Conservation (phyloP, 2,329 filamentous ascomycete genomes). For the Blastomyces parvus region DNA sequence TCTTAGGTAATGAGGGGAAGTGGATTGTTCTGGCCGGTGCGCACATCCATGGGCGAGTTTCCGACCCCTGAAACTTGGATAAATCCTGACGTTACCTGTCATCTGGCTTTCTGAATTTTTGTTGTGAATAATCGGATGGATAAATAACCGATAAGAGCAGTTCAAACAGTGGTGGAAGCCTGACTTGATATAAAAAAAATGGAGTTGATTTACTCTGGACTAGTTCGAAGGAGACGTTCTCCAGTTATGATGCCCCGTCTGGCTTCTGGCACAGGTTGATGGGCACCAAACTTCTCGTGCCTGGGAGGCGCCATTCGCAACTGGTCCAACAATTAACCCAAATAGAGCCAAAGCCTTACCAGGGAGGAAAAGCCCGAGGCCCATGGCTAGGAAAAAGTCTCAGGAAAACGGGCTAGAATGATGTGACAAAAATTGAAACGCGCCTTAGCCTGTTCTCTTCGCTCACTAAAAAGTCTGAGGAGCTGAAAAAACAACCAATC, state of each 20-base stretch:
- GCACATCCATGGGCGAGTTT: not conserved
- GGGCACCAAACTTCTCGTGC: not conserved
- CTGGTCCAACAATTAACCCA: not conserved
- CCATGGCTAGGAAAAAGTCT: not conserved
- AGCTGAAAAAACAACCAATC: not conserved
- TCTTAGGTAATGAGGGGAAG: not conserved
- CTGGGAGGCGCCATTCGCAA: not conserved
- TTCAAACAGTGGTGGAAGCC: not conserved
- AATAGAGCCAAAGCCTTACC: not conserved
- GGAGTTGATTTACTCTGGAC: not conserved
- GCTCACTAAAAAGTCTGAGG: not conserved
- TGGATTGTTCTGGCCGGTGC: not conserved
- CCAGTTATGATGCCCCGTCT: no score
- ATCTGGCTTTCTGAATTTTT: not conserved
- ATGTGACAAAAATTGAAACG: conserved; percentile 2
- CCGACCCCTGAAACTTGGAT: not conserved
- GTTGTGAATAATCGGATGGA: no score
- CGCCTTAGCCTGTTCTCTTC: not conserved
- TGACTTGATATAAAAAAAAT: not conserved
- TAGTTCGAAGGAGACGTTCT: no score
- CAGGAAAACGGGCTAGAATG: not conserved
- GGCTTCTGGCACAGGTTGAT: not conserved
- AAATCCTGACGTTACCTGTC: not conserved
- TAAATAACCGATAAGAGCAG: no score
- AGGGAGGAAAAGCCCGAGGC: not conserved